Evolutionary conservation across 1,284 basidiomycete genomes (phyloP).

Genomic region (Wallemia ichthyophaga): DNA sequence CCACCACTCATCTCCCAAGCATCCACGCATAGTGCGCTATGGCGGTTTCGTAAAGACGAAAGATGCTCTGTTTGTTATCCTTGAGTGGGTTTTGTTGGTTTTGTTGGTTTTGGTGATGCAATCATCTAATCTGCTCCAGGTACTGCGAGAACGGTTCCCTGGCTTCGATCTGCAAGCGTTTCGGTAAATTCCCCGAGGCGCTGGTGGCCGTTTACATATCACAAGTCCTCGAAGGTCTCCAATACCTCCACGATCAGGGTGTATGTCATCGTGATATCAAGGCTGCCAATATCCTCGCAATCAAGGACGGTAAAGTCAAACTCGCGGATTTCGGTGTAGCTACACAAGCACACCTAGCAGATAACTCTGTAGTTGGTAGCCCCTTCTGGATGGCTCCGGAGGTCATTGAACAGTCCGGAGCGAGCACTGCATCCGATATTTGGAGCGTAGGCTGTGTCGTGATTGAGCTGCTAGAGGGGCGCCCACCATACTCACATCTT

Average conservation of each 20-base stretch:
- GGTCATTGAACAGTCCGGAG: slow-evolving; percentile 86
- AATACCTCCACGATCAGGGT: slow-evolving; percentile 88
- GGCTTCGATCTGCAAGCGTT: slow-evolving; percentile 77
- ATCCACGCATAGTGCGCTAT: slow-evolving; percentile 90
- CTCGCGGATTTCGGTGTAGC: slow-evolving; percentile 83
- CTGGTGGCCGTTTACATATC: slow-evolving; percentile 87
- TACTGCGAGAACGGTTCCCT: slow-evolving; percentile 96
- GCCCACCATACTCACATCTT: slow-evolving; percentile 78
- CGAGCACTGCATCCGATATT: slow-evolving; percentile 84
- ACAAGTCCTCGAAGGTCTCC: slow-evolving; percentile 60
- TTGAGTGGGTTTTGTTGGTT: slow-evolving; percentile 30
- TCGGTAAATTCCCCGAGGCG: slow-evolving; percentile 90
- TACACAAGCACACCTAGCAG: slow-evolving; percentile 26
- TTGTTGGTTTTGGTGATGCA: slow-evolving; percentile 3
- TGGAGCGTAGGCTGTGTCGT: slow-evolving; percentile 94
- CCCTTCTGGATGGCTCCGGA: slow-evolving; percentile 99
- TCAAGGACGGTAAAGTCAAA: slow-evolving; percentile 89
- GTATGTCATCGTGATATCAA: slow-evolving; percentile 98
- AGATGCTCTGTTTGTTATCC: slow-evolving; percentile 80
- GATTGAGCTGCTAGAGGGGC: slow-evolving; percentile 80
- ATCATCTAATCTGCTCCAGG: slow-evolving; percentile 17
- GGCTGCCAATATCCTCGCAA: slow-evolving; percentile 89
- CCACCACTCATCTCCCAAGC: slow-evolving; percentile 10
- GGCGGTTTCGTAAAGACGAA: slow-evolving; percentile 87
- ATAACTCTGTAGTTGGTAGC: slow-evolving; percentile 75